These are phyloP conservation scores for Serendipita sp. DNA, from an alignment of 768 basidiomycete genomes.

Conservation along the genomic window DNA sequence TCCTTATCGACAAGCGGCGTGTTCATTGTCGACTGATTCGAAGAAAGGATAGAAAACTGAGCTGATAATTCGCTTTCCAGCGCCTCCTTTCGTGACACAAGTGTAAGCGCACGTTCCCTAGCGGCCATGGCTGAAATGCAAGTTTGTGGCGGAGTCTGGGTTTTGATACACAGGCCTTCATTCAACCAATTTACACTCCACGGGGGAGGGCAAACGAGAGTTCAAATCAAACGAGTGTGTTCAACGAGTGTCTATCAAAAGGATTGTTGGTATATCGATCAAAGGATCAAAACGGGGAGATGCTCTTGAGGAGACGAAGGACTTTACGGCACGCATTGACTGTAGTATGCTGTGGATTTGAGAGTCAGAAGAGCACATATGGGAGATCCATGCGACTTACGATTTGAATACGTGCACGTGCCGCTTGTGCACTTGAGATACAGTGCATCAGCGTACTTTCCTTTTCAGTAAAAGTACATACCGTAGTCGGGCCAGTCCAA, in stretches of 20 bases:
- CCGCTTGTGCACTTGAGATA: neutral
- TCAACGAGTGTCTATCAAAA: too few relatives aligned
- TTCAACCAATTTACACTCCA: too few relatives aligned
- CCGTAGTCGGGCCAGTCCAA: neutral
- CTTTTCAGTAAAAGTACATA: too few relatives aligned
- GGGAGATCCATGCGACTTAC: neutral
- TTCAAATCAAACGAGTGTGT: too few relatives aligned
- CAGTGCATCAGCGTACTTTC: too few relatives aligned
- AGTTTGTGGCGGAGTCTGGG: too few relatives aligned
- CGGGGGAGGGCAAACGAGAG: too few relatives aligned
- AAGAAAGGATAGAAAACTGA: conserved; percentile 44
- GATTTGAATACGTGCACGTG: neutral
- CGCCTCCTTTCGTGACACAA: conserved; percentile 52
- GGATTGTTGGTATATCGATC: too few relatives aligned
- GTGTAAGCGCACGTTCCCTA: conserved; percentile 30
- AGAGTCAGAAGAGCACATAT: neutral
- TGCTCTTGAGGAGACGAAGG: neutral
- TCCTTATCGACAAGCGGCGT: conserved; percentile 70
- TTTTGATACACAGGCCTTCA: too few relatives aligned
- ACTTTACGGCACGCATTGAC: neutral
- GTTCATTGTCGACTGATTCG: conserved; percentile 47
- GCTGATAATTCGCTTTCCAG: conserved; percentile 58
- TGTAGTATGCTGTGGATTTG: neutral
- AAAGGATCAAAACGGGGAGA: too few relatives aligned
- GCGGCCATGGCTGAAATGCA: conserved; percentile 1